A percentile compares a stretch with the other conserved stretches of the same genome.
Evolutionary conservation across 2,329 filamentous ascomycete species (phyloP).

Genomic region (Emergomyces pasteurianus): DNA sequence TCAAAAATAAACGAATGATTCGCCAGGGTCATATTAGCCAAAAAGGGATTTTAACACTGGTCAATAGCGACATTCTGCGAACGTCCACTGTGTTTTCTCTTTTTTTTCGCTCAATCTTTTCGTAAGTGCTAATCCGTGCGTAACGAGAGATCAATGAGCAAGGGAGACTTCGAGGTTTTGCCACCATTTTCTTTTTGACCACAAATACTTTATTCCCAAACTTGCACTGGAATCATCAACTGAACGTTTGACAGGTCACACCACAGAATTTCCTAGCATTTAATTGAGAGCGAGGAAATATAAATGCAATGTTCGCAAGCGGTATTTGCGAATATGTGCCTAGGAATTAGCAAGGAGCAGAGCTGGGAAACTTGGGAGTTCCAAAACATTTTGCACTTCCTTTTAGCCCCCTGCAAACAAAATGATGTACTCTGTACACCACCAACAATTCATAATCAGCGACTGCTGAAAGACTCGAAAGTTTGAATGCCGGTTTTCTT

Average conservation of each 20-base stretch:
- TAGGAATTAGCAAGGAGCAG: background rate
- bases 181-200: background rate
- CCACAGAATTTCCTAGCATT: background rate
- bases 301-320: background rate
- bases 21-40: background rate
- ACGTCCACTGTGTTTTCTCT: background rate
- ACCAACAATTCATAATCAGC: background rate
- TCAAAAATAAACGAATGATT: background rate
- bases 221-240: background rate
- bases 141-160: background rate
- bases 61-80: background rate
- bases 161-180: background rate
- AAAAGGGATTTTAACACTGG: background rate
- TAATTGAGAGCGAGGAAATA: background rate
- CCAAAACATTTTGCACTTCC: background rate
- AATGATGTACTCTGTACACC: background rate
- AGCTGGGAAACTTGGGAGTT: background rate
- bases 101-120: background rate
- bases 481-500: background rate
- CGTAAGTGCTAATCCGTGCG: background rate
- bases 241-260: constrained; percentile 1
- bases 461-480: background rate
- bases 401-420: background rate
- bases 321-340: background rate
- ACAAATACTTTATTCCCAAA: background rate